These are phyloP conservation scores for Flaveria brownii DNA, from an alignment of 129 eudicot species.

Conservation along the genomic window DNA sequence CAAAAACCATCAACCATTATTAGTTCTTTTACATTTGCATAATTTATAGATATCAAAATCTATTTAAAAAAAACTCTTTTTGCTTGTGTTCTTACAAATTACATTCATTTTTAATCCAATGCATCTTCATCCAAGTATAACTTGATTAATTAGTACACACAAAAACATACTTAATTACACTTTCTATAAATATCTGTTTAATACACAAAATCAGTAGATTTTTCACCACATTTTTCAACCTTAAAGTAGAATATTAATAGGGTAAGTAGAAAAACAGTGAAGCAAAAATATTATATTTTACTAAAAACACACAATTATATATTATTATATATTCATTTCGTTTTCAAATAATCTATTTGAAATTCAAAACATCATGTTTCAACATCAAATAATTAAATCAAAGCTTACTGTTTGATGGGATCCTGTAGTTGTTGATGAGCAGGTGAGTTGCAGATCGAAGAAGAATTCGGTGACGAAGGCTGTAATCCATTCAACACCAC, in stretches of 20 bases:
- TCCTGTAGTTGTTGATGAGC: slow-evolving; percentile 23
- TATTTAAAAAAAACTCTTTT: neutral
- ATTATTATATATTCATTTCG: neutral
- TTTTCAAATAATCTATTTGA: neutral
- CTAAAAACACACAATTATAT: neutral
- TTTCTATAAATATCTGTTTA: neutral
- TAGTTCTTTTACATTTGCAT: neutral
- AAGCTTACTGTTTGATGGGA: slow-evolving; percentile 56
- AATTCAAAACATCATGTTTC: neutral
- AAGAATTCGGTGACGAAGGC: slow-evolving; percentile 39
- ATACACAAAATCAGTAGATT: neutral
- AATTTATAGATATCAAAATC: neutral
- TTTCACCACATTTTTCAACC: neutral
- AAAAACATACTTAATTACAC: neutral
- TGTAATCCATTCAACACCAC: slow-evolving; percentile 53
- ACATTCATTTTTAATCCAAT: neutral
- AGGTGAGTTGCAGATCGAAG: slow-evolving; percentile 61
- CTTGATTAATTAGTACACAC: neutral
- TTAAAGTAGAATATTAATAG: neutral
- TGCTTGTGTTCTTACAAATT: neutral
- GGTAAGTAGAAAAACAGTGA: neutral
- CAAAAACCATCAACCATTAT: neutral
- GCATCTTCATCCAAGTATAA: neutral
- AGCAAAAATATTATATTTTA: neutral
- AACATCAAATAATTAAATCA: neutral